Evolutionary conservation across 2,329 filamentous ascomycete genomes (phyloP).

Genomic region (Plenodomus tracheiphilus): DNA sequence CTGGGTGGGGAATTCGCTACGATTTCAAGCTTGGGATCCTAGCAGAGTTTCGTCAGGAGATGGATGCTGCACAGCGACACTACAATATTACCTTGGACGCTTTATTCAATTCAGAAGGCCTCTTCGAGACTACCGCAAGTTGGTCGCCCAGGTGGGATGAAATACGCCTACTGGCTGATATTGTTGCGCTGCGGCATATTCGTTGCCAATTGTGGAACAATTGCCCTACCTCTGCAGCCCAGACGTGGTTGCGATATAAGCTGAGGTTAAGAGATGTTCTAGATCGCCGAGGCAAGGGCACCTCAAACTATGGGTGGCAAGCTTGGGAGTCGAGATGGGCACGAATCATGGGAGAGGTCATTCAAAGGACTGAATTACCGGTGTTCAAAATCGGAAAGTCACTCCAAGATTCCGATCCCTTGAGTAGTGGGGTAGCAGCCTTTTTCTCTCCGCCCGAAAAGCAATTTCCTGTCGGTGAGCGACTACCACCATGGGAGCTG

Average conservation of each 20-base stretch:
- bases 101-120: constrained; percentile 73
- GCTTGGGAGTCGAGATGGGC: constrained; percentile 86
- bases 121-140: constrained; percentile 84
- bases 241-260: constrained; percentile 78
- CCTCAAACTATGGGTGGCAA: constrained; percentile 87
- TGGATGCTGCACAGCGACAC: constrained; percentile 81
- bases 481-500: constrained; percentile 60
- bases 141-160: constrained; percentile 93
- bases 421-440: constrained; percentile 35
- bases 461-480: constrained; percentile 52
- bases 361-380: constrained; percentile 57
- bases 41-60: constrained; percentile 90
- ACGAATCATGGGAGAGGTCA: constrained; percentile 62
- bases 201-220: constrained; percentile 81
- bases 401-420: constrained; percentile 24
- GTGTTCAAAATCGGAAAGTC: constrained; percentile 42
- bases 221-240: constrained; percentile 76
- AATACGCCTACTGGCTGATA: constrained; percentile 82
- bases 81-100: constrained; percentile 87
- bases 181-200: constrained; percentile 77
- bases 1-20: constrained; percentile 92
- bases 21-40: constrained; percentile 92
- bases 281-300: constrained; percentile 81
- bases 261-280: constrained; percentile 75
- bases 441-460: constrained; percentile 58